Base-by-base conservation (phyloP, 345 rosid species). In the Clausena lansium region DNA sequence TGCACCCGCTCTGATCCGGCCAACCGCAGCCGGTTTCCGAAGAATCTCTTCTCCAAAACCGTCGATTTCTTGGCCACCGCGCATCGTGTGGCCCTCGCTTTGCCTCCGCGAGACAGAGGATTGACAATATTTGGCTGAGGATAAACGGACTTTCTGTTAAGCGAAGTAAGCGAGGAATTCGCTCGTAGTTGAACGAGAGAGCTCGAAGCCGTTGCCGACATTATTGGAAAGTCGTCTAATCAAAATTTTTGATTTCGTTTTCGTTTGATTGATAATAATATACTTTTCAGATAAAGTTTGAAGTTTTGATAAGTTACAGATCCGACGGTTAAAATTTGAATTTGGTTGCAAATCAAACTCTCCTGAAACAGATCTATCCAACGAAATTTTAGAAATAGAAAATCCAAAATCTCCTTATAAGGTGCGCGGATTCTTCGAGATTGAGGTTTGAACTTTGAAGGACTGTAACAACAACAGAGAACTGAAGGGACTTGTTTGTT, bases 1-100 rank as follows among this genome's bases (percentile, higher is more conserved):
- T 84, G 92, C 59, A 88, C 80, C 65, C 83, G 91, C 84, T 89
- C 94, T 59, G 88, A 80, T 65, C 89, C 88, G 70, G 87, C 77
- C 52, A 81, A 79, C 70, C 87, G 74, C 63, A 91, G 39, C 61
- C 86, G 86, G 15, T 85, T 62, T 33, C 97, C 98, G 20, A 91
- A 75, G 64, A 90, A 83, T 6, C 75, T 87, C 71, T 77, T 91
- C 74, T 90, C 91, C 70, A 80, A 25, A 25, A 28, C 74, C 20
- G 76, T 35, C 33, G 87, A 68, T 67, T 76, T 85, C 76, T 66
- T 73, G 28, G 79, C 58, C 17, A 81, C 85, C 10, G 76, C 77
- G 80, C 93, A 88, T 70, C 89, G 80, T 0, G 77, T 77, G 9
- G 76, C 70, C 66, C 76, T 71, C 38, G 80, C 41, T 59, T 30